Base-by-base conservation (phyloP, 805 yeast genomes). In the Brettanomyces sp. region DNA sequence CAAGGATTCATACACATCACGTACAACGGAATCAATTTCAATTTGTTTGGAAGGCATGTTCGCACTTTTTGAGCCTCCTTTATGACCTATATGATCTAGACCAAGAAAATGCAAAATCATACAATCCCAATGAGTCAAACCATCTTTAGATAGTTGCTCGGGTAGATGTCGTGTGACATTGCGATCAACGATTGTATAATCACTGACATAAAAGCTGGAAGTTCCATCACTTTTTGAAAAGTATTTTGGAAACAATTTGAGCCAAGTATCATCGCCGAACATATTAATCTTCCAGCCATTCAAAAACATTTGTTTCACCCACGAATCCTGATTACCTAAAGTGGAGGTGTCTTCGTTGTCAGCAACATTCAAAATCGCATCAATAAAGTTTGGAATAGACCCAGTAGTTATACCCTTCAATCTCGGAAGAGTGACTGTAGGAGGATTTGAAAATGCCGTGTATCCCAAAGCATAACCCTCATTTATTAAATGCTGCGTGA, bases 261-360 rank as follows among this genome's bases (percentile, higher is more conserved):
- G 64, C 99, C 99, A 93, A 1, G 99, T 93, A 59, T 93, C 99
- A 63, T 93, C 99, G 32, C 99, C 99, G 67, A 76, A 91, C 76
- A 93, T 86, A 58, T 89, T 84, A 28, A 93, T 67, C 21, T 57
- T 69, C 58, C 72, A 72, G 28, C 60, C 62, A 4, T 58, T 58
- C 39, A 41, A 14, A 11, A 55, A 45, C 64, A 89, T 70, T 58
- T 93, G 98, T 34, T 70, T 70, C 8, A 90, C 60, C 96, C 97
- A 89, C 28, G 93, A 84, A 60, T 93, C 99, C 51, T 84, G 95
- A 43, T 73, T 76, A 0, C 77, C 73, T 41, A 90, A 60, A 3
- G 80, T 76, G 0, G 89, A 75, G 1, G 77, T 67, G 35, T 80
- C 80, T 50, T 88, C 95, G 40, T 83, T 93, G 53, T 93, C 98